These are phyloP conservation scores for Trametes cingulata DNA, from an alignment of 768 basidiomycete species.

Conservation along the genomic window DNA sequence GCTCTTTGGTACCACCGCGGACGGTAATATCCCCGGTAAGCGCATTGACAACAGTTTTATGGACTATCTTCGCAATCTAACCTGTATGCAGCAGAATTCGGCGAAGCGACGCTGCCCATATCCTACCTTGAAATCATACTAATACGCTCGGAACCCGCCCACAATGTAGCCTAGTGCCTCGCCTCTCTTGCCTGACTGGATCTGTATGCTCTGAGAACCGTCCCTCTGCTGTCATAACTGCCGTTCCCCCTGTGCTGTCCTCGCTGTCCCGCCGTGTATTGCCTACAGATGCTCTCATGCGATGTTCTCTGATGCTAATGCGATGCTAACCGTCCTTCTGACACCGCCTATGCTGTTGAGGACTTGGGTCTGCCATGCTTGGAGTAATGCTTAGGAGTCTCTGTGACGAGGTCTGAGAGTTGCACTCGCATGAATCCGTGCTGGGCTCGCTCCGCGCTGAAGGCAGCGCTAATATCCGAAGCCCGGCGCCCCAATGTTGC, in stretches of 20 bases:
- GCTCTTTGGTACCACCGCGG: slow-evolving; percentile 3
- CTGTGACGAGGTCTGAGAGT: background rate
- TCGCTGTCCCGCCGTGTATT: slow-evolving; percentile 17
- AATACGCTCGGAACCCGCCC: background rate
- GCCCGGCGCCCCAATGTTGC: slow-evolving; percentile 3
- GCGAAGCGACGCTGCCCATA: background rate
- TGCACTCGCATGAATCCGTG: background rate
- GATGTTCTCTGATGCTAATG: slow-evolving; percentile 14
- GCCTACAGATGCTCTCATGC: slow-evolving; percentile 22
- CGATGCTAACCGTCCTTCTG: slow-evolving; percentile 1
- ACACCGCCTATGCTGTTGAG: slow-evolving; percentile 2
- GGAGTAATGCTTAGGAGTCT: slow-evolving; percentile 5
- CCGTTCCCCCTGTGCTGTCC: slow-evolving; percentile 4
- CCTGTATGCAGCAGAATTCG: background rate
- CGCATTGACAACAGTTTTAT: background rate
- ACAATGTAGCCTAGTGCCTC: slow-evolving; percentile 8
- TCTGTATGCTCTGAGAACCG: slow-evolving; percentile 12
- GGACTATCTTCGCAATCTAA: background rate
- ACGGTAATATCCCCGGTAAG: background rate
- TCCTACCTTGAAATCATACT: background rate
- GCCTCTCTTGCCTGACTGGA: slow-evolving; percentile 14
- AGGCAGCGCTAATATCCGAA: slow-evolving; percentile 18
- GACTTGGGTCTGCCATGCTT: slow-evolving; percentile 3
- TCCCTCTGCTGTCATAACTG: background rate
- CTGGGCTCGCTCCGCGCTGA: slow-evolving; percentile 8